phyloP scores from a whole-genome alignment of 148 eudicot genomes.

The Camellia lanceoleosa region DNA sequence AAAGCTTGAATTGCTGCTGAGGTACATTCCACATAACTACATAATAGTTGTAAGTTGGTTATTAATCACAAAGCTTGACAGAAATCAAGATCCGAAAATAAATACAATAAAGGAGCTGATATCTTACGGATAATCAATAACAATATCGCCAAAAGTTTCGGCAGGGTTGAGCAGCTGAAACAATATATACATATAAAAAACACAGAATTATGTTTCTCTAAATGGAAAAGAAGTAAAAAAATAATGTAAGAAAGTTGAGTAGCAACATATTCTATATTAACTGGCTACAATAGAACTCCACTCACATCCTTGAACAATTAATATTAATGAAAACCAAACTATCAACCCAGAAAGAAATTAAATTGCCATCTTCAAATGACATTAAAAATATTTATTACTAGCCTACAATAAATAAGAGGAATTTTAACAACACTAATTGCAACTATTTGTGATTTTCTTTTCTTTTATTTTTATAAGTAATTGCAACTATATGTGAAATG shows the following conservation, averaged over 20 bases:
- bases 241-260: background rate
- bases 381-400: no score
- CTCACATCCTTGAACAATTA: background rate
- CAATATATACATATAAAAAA: slow-evolving; percentile 8
- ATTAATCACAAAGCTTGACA: background rate
- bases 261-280: background rate
- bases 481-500: no score
- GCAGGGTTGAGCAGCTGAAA: slow-evolving; percentile 91
- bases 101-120: slow-evolving; percentile 19
- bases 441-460: no score
- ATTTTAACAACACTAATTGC: no score
- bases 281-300: background rate
- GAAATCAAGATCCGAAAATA: background rate
- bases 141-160: slow-evolving; percentile 98
- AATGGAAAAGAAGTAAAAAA: background rate
- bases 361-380: no score
- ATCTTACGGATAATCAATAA: slow-evolving; percentile 98
- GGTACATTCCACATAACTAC: slow-evolving; percentile 94
- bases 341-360: no score
- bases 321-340: no score
- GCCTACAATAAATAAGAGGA: no score
- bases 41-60: slow-evolving; percentile 16
- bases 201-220: slow-evolving; percentile 4
- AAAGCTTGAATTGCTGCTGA: slow-evolving; percentile 94
- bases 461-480: no score